Base-by-base conservation (phyloP, 2,329 filamentous ascomycete species). In the Aspergillus sergii region DNA sequence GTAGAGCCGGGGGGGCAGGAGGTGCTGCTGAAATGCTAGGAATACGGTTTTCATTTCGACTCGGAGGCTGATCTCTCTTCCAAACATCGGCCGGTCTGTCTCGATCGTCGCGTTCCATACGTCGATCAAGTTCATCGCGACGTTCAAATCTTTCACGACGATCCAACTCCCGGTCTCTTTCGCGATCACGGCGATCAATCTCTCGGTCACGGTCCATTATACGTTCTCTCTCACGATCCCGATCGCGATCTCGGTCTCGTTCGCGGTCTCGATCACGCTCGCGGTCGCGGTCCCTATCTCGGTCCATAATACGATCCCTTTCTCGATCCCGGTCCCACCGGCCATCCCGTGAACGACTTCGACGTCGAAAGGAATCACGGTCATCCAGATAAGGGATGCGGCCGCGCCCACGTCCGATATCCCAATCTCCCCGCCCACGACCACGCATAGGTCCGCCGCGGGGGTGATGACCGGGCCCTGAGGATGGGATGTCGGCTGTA, bases 301-400 rank as follows among this genome's bases (percentile, higher is more conserved):
- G 71, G 41, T 76, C 73, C 30, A 71, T 60, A 26, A 71, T 65
- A n/a, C 75, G 75, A 70, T 63, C 73, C 61, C 77, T 73, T 19
- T 78, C 75, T 19, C 75, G 73, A 10, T 81, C 74, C 30, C 77
- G 71, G 14, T 80, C 79, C 65, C 79, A 77, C 73, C 80, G 77
- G 9, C 72, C 70, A 64, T 82, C 80, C 8, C 80, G 75, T 32
- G 80, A 82, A 32, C 80, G 75, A 70, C 80, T 82, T 26, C 80
- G 73, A 51, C 78, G 75, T 54, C 78, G 74, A 62, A 81, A 81
- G 1, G 74, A 66, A 63, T 81, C 79, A 12, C 80, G 76, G 59
- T 81, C 80, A 60, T 80, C 78, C 8, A 78, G 62, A 63, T 76
- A 79, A 14, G 73, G 71, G 21, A 71, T 73, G 53, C 79, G 76